Conservation (phyloP, 2,329 filamentous ascomycete species). For the Aspergillus bombycis region DNA sequence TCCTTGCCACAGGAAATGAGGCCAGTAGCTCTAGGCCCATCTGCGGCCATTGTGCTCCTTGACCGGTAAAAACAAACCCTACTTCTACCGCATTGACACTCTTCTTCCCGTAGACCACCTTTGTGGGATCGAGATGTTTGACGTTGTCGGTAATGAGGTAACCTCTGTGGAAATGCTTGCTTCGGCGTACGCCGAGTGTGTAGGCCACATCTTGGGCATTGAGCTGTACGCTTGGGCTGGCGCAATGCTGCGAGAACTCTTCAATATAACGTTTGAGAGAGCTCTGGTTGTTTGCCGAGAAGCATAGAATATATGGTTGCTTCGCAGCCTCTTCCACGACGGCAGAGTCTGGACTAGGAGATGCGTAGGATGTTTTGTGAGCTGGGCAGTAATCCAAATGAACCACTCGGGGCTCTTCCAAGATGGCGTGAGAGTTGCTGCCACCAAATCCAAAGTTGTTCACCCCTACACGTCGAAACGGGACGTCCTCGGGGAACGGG, state of each 20-base stretch:
- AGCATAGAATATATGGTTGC: conserved; percentile 10
- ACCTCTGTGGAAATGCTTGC: conserved; percentile 13
- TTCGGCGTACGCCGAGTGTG: conserved; percentile 16
- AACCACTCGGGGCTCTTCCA: conserved; percentile 13
- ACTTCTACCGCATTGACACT: conserved; percentile 1
- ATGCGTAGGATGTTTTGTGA: neutral
- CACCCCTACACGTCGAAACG: conserved; percentile 14
- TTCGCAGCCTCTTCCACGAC: accelerated
- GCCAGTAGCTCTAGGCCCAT: conserved; percentile 21
- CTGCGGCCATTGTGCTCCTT: conserved; percentile 28
- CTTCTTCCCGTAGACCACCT: neutral
- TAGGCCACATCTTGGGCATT: conserved; percentile 16
- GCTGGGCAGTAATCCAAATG: neutral
- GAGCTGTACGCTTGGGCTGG: neutral
- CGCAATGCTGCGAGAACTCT: conserved; percentile 1
- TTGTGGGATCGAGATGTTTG: neutral
- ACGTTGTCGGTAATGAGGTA: neutral
- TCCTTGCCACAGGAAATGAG: neutral
- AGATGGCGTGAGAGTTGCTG: conserved; percentile 23
- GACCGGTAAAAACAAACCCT: conserved; percentile 26
- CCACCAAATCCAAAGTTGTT: conserved; percentile 27
- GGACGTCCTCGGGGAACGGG: conserved; percentile 12
- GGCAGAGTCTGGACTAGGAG: neutral
- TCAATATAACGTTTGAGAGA: conserved; percentile 13
- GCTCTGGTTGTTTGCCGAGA: conserved; percentile 16